Evolutionary conservation across 352 stramenopile species (phyloP).

Genomic region (Phytophthora constricta): DNA sequence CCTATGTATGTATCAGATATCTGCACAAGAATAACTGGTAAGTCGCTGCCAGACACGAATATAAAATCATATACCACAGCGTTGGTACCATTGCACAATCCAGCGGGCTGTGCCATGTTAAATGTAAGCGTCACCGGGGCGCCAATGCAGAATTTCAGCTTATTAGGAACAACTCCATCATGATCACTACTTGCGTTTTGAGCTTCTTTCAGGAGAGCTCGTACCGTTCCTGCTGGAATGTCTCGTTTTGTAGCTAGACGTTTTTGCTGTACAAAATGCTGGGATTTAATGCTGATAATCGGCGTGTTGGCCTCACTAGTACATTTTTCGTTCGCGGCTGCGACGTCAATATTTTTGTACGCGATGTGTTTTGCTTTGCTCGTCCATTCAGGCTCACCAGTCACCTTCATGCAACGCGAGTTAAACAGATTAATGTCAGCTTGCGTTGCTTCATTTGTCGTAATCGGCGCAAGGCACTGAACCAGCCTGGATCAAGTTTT

Average conservation of each 20-base stretch:
- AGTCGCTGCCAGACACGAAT: background rate
- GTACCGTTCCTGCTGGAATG: background rate
- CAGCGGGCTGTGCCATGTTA: background rate
- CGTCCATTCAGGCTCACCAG: background rate
- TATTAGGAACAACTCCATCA: background rate
- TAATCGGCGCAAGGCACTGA: background rate
- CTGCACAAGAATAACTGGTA: background rate
- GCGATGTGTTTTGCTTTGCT: slow-evolving; percentile 1
- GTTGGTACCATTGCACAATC: background rate
- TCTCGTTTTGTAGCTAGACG: background rate
- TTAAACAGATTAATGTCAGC: background rate
- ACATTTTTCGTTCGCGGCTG: background rate
- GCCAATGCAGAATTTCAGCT: background rate
- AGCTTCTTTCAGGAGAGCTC: background rate
- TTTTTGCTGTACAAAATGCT: slow-evolving; percentile 2
- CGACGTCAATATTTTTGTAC: slow-evolving; percentile 1
- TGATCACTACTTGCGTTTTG: background rate
- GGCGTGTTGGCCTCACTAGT: background rate
- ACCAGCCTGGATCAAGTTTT: slow-evolving; percentile 1
- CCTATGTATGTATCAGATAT: background rate
- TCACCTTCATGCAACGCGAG: background rate
- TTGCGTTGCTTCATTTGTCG: background rate
- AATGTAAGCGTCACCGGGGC: background rate
- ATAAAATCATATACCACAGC: background rate
- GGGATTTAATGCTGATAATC: background rate